Conservation (phyloP, 2,329 filamentous ascomycete genomes). For the Fusarium hostae region DNA sequence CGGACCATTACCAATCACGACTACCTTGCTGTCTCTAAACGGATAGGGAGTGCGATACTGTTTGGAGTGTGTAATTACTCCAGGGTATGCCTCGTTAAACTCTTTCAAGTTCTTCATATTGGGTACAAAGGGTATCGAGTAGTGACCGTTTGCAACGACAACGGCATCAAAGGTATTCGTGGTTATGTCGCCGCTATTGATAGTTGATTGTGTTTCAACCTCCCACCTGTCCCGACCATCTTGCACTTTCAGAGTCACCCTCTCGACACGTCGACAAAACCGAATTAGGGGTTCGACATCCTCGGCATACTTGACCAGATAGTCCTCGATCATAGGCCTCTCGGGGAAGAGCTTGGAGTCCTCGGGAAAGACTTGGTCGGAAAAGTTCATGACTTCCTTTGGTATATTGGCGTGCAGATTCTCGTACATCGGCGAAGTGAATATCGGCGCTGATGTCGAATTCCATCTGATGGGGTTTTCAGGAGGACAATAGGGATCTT, state of each 20-base stretch:
- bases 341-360: slow-evolving; percentile 78
- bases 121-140: slow-evolving; percentile 75
- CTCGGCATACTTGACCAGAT: slow-evolving; percentile 77
- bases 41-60: slow-evolving; percentile 75
- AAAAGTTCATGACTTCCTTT: slow-evolving; percentile 81
- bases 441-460: slow-evolving; percentile 62
- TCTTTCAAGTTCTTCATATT: slow-evolving; percentile 66
- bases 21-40: slow-evolving; percentile 76
- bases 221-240: slow-evolving; percentile 66
- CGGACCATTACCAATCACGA: slow-evolving; percentile 86
- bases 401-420: slow-evolving; percentile 89
- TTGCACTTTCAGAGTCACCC: slow-evolving; percentile 56
- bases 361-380: slow-evolving; percentile 72
- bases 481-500: slow-evolving; percentile 68
- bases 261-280: slow-evolving; percentile 77
- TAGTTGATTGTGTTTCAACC: slow-evolving; percentile 64
- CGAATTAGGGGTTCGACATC: slow-evolving; percentile 74
- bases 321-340: slow-evolving; percentile 76
- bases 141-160: slow-evolving; percentile 80
- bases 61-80: slow-evolving; percentile 78
- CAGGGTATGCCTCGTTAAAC: slow-evolving; percentile 70
- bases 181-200: slow-evolving; percentile 52
- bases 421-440: slow-evolving; percentile 87
- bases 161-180: slow-evolving; percentile 75
- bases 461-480: slow-evolving; percentile 70